Base-by-base conservation (phyloP, 2,329 filamentous ascomycete genomes). In the Colletotrichum acutatum region DNA sequence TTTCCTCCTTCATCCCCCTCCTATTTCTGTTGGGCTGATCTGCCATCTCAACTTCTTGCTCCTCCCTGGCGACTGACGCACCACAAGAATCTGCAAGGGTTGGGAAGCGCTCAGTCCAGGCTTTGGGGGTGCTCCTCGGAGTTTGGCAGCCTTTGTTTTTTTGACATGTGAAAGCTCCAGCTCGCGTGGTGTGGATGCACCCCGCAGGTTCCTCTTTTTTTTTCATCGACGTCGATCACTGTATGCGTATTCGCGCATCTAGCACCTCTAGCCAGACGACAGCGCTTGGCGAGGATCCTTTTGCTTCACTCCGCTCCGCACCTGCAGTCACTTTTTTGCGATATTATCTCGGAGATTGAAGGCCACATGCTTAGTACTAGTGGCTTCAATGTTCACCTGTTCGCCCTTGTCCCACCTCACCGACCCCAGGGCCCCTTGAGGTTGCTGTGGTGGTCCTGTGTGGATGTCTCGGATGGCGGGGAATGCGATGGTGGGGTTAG, bases 121-220 rank as follows among this genome's bases (percentile, higher is more conserved):
- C 24, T 14, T 65, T 58, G 61, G 61, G 57, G 59, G 54, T 64
- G 8, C 22, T 56, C 49, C 54, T 73, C 54, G 46, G 69, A 58
- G 34, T 46, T n/a, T n/a, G 56, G n/a, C 54, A 32, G 62, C 30
- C 53, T 2, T 52, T 3, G 42, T 71, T 60, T 49, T 49, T 49
- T 52, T 72, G 70, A 66, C 71, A 73, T 73, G 71, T 73, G 71
- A 73, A 73, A 73, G 70, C 46, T 56, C 42, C 4, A 63, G 58
- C 46, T 68, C 57, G 67, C 71, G 67, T 73, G 71, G 71, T 66
- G 61, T 61, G 56, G 60, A 70, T 58, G 67, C 67, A 73, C 66
- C 71, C 71, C 71, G 67, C 71, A 73, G 61, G 67, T 73, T 73
- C 71, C 71, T 73, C 67, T 71, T 73, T 72, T 70, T 69, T 64